phyloP scores from a whole-genome alignment of 2,329 filamentous ascomycete species.

The Sporothrix protearum region DNA sequence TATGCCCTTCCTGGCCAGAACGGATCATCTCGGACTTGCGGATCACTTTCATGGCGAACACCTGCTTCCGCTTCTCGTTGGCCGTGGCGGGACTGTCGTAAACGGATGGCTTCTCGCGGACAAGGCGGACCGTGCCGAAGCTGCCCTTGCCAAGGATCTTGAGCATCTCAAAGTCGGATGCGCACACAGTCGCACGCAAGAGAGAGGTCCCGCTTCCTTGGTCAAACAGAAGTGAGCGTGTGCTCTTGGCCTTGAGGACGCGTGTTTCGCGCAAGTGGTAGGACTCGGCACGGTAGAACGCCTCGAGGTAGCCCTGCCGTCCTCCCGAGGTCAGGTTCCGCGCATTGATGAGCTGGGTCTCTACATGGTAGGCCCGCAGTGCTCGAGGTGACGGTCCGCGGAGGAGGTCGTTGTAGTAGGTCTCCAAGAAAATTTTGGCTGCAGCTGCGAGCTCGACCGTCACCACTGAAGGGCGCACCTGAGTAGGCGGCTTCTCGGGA shows the following conservation, averaged over 20 bases:
- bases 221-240: slow-evolving; percentile 2
- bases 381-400: slow-evolving; percentile 55
- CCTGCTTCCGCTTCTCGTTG: slow-evolving; percentile 44
- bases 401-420: slow-evolving; percentile 71
- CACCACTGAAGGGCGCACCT: slow-evolving; percentile 37
- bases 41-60: slow-evolving; percentile 97
- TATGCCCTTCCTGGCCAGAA: slow-evolving; percentile 86
- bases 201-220: neutral
- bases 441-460: slow-evolving; percentile 77
- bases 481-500: slow-evolving; percentile 20
- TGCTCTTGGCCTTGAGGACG: slow-evolving; percentile 55
- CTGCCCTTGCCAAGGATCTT: slow-evolving; percentile 88
- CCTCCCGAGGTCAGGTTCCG: slow-evolving; percentile 54
- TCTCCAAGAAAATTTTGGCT: slow-evolving; percentile 83
- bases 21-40: slow-evolving; percentile 89
- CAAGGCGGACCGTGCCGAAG: slow-evolving; percentile 86
- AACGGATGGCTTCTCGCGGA: slow-evolving; percentile 57
- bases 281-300: slow-evolving; percentile 65
- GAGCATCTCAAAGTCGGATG: slow-evolving; percentile 71
- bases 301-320: slow-evolving; percentile 49
- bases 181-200: neutral
- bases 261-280: slow-evolving; percentile 71
- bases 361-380: slow-evolving; percentile 59
- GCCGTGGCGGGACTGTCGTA: slow-evolving; percentile 4
- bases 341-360: slow-evolving; percentile 57